These are phyloP conservation scores for Polytrichum formosum DNA, from an alignment of 225 moss, liverwort and hornwort genomes.

Conservation along the genomic window DNA sequence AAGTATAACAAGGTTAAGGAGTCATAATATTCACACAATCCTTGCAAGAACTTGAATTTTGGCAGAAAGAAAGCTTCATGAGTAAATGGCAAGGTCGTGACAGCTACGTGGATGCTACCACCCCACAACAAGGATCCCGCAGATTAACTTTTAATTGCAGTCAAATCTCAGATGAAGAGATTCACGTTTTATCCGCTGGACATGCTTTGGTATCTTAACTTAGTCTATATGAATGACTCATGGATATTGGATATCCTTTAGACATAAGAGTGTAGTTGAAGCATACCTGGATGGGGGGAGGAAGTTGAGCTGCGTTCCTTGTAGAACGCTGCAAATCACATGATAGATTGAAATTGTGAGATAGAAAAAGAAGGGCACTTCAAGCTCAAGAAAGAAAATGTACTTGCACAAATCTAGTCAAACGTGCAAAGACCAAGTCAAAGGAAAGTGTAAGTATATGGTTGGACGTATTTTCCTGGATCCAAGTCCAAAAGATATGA, in stretches of 20 bases:
- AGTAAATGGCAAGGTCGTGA: background rate
- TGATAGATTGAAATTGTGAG: background rate
- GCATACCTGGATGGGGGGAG: conserved; percentile 29
- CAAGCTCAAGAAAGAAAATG: background rate
- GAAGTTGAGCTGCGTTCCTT: conserved; percentile 24
- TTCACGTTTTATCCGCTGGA: background rate
- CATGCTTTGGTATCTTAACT: background rate
- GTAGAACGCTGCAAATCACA: conserved; percentile 33
- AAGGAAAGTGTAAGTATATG: background rate
- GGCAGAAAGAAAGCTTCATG: no score
- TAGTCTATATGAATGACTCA: background rate
- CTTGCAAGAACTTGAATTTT: no score
- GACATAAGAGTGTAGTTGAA: background rate
- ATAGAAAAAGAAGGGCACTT: background rate
- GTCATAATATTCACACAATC: no score
- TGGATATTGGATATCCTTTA: background rate
- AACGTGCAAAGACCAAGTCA: background rate
- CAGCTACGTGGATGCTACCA: background rate
- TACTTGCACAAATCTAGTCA: background rate
- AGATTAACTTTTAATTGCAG: background rate
- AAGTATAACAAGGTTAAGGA: no score
- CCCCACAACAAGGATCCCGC: background rate
- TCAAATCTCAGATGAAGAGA: no score
- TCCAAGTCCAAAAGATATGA: background rate
- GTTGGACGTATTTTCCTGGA: background rate